These are phyloP conservation scores for Astraeus odoratus DNA, from an alignment of 768 basidiomycete genomes.

Conservation along the genomic window DNA sequence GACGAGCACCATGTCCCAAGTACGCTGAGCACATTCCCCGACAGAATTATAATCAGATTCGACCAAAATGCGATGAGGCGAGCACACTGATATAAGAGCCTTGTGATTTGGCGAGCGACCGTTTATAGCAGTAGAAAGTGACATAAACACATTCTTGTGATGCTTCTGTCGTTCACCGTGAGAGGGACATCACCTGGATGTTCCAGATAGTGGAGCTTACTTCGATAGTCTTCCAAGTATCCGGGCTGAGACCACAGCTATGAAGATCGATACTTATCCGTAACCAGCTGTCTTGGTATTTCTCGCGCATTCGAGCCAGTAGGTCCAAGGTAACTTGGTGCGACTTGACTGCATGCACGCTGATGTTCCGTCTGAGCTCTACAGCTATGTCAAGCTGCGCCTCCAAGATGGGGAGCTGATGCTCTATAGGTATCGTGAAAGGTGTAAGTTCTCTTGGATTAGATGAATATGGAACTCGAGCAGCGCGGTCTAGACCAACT, in stretches of 20 bases:
- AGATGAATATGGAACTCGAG: slow-evolving; percentile 58
- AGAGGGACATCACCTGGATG: slow-evolving; percentile 3
- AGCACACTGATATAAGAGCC: slow-evolving; percentile 57
- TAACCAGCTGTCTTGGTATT: slow-evolving; percentile 51
- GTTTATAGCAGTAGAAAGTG: slow-evolving; percentile 84
- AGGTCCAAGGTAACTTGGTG: slow-evolving; percentile 63
- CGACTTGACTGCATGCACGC: slow-evolving; percentile 82
- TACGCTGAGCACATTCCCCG: slow-evolving; percentile 45
- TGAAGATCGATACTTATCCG: slow-evolving; percentile 83
- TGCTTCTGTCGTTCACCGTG: slow-evolving; percentile 43
- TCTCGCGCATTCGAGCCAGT: slow-evolving; percentile 50
- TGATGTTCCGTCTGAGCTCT: slow-evolving; percentile 69
- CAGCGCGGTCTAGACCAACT: slow-evolving; percentile 81
- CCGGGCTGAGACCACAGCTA: slow-evolving; percentile 77
- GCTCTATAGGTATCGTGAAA: slow-evolving; percentile 71
- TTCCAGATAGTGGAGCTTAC: slow-evolving; percentile 30
- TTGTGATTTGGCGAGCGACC: slow-evolving; percentile 57
- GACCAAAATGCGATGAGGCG: slow-evolving; percentile 63
- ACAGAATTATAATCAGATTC: slow-evolving; percentile 83
- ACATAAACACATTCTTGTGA: slow-evolving; percentile 77
- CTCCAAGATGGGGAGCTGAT: slow-evolving; percentile 77
- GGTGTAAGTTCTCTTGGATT: slow-evolving; percentile 56
- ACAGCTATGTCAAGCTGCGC: slow-evolving; percentile 83
- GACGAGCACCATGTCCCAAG: slow-evolving; percentile 71
- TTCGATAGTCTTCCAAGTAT: slow-evolving; percentile 72